Evolutionary conservation across 768 basidiomycete species (phyloP).

Genomic region (Mrakia blollopis): DNA sequence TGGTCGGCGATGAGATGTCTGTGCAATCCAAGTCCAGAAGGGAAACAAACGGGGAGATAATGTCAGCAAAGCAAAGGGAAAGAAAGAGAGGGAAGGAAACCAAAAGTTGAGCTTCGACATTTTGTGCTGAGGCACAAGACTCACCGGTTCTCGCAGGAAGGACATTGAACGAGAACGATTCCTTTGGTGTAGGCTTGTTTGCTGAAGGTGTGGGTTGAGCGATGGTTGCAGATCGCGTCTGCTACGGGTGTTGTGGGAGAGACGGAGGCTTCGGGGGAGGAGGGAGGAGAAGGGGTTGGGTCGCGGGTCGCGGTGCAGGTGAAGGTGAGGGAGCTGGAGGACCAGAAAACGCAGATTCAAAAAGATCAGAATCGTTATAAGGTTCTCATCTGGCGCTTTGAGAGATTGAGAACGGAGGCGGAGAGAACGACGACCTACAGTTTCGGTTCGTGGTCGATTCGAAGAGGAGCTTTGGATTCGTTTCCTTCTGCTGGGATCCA

Average conservation of each 20-base stretch:
- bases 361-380: not conserved
- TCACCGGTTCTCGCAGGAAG: slow-evolving; percentile 79
- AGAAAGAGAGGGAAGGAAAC: not conserved
- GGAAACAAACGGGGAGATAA: slow-evolving; percentile 2
- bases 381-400: no score
- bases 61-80: not conserved
- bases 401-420: not conserved
- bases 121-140: slow-evolving; percentile 36
- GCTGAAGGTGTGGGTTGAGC: slow-evolving; percentile 84
- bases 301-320: slow-evolving; percentile 68
- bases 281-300: not conserved
- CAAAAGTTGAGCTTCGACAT: not conserved
- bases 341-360: not conserved
- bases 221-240: slow-evolving; percentile 54
- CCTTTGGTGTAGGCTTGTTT: slow-evolving; percentile 78
- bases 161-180: slow-evolving; percentile 86
- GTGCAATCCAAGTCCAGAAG: not conserved
- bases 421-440: not conserved
- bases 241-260: slow-evolving; percentile 27
- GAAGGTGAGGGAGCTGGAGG: slow-evolving; percentile 54
- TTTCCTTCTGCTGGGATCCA: slow-evolving; percentile 14
- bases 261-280: not conserved
- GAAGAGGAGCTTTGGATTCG: not conserved
- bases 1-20: slow-evolving; percentile 87
- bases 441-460: slow-evolving; percentile 19